Evolutionary conservation across 768 basidiomycete species (phyloP).

Genomic region (Chalciporus piperatus): DNA sequence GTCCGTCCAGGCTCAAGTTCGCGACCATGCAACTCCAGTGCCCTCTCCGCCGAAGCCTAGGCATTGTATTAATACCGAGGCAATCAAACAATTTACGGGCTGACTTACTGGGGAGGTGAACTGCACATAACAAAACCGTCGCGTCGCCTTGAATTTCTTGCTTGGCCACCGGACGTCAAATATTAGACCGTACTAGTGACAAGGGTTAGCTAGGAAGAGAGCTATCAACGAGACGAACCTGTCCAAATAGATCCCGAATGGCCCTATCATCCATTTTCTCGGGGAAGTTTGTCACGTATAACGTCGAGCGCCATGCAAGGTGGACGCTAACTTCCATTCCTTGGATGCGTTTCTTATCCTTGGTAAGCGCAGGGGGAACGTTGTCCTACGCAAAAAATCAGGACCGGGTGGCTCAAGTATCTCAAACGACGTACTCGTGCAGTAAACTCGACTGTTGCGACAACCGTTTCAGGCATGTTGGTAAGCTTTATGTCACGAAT

Average conservation of each 20-base stretch:
- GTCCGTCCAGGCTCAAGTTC: constrained; percentile 68
- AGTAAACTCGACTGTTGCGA: constrained; percentile 89
- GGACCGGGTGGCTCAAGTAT: neutral
- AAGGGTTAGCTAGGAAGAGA: neutral
- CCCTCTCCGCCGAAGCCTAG: constrained; percentile 65
- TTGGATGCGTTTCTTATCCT: constrained; percentile 87
- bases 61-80: neutral
- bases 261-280: constrained; percentile 74
- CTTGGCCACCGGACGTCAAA: constrained; percentile 98
- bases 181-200: constrained; percentile 75
- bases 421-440: constrained; percentile 39
- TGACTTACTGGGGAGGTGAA: constrained; percentile 75
- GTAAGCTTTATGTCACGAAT: constrained; percentile 85
- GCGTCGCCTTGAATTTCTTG: constrained; percentile 88
- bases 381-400: constrained; percentile 51
- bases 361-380: constrained; percentile 84
- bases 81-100: neutral
- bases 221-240: constrained; percentile 44
- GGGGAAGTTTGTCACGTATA: constrained; percentile 96
- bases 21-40: constrained; percentile 75
- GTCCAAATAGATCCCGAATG: constrained; percentile 73
- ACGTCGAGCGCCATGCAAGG: constrained; percentile 88
- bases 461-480: constrained; percentile 49
- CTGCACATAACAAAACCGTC: constrained; percentile 95
- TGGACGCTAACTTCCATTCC: constrained; percentile 80